Evolutionary conservation across 148 eudicot genomes (phyloP), one percentile per base, ranked within the genome.

Genomic region (Nepenthes mirabilis): DNA sequence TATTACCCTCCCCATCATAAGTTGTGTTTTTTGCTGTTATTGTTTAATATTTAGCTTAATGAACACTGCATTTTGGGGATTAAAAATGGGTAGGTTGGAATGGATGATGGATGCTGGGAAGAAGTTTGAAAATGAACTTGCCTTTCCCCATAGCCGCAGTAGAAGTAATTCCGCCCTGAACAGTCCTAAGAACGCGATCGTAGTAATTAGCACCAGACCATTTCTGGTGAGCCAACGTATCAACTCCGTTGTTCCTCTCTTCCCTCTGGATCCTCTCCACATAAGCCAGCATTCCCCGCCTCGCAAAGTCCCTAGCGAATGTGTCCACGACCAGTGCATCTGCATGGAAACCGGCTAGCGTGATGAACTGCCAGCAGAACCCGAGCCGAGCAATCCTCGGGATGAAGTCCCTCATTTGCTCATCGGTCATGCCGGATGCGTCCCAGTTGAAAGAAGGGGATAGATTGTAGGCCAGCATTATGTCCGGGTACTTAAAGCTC

Each of bases 71-170:
- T 23, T 23, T 23, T 23, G 23, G 4, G 45, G 45, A 3, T 40
- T 40, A 8, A 8, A 3, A 40, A 40, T 40, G 45, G 14, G 34
- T 2, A 53, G 8, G 2, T 36, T 37, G 57, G 33, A 10, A n/a
- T 23, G 23, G 23, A 23, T 23, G 23, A 23, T 23, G 23, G 23
- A 23, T 23, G 23, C 23, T 23, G 23, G 23, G 23, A 23, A 23
- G 23, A 23, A 23, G 23, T 23, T 23, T 23, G 23, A 23, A 23
- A 23, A 60, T n/a, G 10, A 45, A 65, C 75, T 37, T 75, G 58
- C 95, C 95, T 82, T 82, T 87, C 53, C 87, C 95, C 95, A 87
- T 87, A 36, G 95, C 90, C 59, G 90, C 95, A 61, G 95, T 87
- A 1, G 95, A 87, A 65, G 87, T 87, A 55, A 87, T 87, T 9